Evolutionary conservation across 306 rosid genomes (phyloP).

Genomic region (Hippophae gyantsensis): DNA sequence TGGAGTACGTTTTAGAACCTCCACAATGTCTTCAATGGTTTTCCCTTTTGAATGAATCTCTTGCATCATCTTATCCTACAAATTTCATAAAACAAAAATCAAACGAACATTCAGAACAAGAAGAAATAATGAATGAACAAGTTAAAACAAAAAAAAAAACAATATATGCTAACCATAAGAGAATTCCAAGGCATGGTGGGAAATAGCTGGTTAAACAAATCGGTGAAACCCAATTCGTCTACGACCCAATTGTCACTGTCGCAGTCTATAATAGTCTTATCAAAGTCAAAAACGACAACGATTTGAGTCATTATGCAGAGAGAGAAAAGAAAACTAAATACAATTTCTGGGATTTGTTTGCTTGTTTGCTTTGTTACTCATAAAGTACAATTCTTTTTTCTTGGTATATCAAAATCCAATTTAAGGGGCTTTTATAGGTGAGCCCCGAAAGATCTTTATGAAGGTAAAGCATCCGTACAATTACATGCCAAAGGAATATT

Average conservation of each 20-base stretch:
- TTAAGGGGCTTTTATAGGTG: constrained; percentile 33
- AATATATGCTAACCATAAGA: constrained; percentile 43
- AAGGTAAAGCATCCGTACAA: neutral
- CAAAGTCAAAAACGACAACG: constrained; percentile 66
- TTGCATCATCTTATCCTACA: constrained; percentile 66
- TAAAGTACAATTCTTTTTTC: neutral
- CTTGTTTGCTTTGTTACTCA: neutral
- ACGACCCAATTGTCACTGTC: constrained; percentile 80
- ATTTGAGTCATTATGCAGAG: constrained; percentile 30
- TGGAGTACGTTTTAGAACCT: constrained; percentile 42
- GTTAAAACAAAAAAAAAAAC: neutral
- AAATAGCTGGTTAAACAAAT: constrained; percentile 54
- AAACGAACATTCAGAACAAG: neutral
- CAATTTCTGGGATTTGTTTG: neutral
- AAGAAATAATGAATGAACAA: neutral
- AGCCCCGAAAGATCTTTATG: neutral
- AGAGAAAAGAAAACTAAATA: neutral
- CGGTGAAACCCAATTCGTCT: constrained; percentile 55
- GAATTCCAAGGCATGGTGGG: constrained; percentile 90
- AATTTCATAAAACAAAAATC: neutral
- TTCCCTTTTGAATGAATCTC: constrained; percentile 50
- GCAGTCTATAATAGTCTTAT: constrained; percentile 65
- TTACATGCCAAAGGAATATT: constrained; percentile 41
- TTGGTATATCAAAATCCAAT: neutral
- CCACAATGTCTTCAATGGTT: constrained; percentile 41